A percentile compares a stretch with the other conserved stretches of the same genome.
phyloP scores from a whole-genome alignment of 805 yeast genomes.

The Saturnispora gosingensis region DNA sequence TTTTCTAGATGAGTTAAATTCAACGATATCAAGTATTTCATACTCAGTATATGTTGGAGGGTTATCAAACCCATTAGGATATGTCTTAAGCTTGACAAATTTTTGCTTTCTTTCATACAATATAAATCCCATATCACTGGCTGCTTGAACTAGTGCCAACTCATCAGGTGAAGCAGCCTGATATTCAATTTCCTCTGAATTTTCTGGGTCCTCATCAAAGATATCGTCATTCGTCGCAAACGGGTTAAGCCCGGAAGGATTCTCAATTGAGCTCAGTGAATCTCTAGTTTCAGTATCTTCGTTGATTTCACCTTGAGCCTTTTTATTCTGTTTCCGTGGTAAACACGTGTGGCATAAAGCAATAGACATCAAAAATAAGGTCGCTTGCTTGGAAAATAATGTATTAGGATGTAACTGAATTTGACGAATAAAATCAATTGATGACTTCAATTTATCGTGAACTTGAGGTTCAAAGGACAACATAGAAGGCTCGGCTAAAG shows the following conservation, averaged over 20 bases:
- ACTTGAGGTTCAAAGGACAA: constrained; percentile 22
- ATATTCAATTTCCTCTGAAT: constrained; percentile 50
- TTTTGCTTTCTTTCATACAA: constrained; percentile 60
- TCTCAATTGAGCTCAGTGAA: constrained; percentile 18
- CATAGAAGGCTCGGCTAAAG: neutral
- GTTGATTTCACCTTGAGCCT: constrained; percentile 8
- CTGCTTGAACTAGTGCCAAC: constrained; percentile 86
- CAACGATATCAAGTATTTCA: constrained; percentile 70
- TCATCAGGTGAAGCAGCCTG: constrained; percentile 98
- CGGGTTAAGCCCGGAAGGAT: constrained; percentile 2
- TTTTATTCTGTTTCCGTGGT: constrained; percentile 41
- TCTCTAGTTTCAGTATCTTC: constrained; percentile 3
- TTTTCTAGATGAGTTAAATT: constrained; percentile 80
- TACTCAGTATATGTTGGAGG: constrained; percentile 60
- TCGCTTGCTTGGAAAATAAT: constrained; percentile 59
- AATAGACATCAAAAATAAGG: constrained; percentile 68
- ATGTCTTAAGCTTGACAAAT: constrained; percentile 58
- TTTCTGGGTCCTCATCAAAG: constrained; percentile 18
- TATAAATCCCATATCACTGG: constrained; percentile 90
- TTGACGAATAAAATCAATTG: constrained; percentile 58
- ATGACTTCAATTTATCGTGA: constrained; percentile 37
- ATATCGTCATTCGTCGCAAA: constrained; percentile 8
- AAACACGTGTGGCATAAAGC: constrained; percentile 88
- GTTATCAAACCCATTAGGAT: constrained; percentile 69
- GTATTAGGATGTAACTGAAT: constrained; percentile 66